These are phyloP conservation scores for Colletotrichum liriopes DNA, from an alignment of 2,329 filamentous ascomycete species.

Conservation along the genomic window DNA sequence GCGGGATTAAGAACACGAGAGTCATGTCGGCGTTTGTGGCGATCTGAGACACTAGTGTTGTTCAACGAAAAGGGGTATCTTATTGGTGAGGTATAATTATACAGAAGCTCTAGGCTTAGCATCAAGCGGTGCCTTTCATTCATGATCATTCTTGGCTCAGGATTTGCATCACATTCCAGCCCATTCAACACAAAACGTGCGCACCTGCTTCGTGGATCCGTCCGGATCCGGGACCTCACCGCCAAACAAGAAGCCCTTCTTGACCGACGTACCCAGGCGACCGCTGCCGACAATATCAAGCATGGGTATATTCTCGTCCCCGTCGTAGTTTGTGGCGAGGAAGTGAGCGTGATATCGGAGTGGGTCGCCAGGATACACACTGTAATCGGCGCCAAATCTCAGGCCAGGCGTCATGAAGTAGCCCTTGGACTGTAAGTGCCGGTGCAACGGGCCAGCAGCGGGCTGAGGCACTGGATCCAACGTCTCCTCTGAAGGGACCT, in stretches of 20 bases:
- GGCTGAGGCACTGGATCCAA: conserved; percentile 42
- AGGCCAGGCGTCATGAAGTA: conserved; percentile 94
- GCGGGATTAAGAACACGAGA: neutral
- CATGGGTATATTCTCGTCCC: conserved; percentile 88
- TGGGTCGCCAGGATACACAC: conserved; percentile 95
- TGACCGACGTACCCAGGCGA: conserved; percentile 91
- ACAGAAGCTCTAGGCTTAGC: conserved; percentile 9
- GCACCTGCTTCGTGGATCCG: conserved; percentile 61
- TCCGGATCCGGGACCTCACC: conserved; percentile 66
- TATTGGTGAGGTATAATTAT: neutral
- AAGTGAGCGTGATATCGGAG: conserved; percentile 97
- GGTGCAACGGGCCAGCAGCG: conserved; percentile 75
- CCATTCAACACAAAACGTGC: conserved; percentile 93
- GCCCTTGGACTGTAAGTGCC: conserved; percentile 81
- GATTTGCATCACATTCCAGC: conserved; percentile 80
- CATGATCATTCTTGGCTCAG: neutral
- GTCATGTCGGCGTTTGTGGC: conserved; percentile 12
- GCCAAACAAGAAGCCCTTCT: conserved; percentile 93
- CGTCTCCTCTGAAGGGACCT: conserved; percentile 43
- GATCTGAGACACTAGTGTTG: conserved; percentile 2
- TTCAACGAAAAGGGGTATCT: conserved; percentile 24
- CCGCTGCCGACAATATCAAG: conserved; percentile 90
- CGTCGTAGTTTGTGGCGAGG: conserved; percentile 85
- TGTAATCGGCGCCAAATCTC: conserved; percentile 94
- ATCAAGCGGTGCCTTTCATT: neutral